Conservation (phyloP, 1,284 basidiomycete genomes). For the Fomitopsis pinicola region DNA sequence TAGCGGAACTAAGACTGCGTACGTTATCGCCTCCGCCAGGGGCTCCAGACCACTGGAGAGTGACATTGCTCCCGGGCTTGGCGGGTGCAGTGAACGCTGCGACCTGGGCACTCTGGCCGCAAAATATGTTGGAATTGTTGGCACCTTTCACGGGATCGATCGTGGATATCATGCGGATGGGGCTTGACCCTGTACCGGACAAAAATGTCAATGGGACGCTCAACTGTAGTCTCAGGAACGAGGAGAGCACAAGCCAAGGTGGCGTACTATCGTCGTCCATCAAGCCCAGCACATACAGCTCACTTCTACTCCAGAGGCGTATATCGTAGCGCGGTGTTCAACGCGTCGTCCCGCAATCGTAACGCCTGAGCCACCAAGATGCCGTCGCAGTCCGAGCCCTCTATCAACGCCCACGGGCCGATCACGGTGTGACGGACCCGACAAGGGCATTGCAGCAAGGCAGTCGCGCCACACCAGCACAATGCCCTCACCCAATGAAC, state of each 20-base stretch:
- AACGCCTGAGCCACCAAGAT: no score
- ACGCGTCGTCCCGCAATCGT: no score
- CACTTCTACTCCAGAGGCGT: no score
- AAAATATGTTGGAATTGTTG: conserved; percentile 53
- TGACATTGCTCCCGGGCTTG: conserved; percentile 58
- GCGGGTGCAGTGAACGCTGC: conserved; percentile 52
- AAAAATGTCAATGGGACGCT: no score
- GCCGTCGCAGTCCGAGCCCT: no score
- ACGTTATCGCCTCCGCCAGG: conserved; percentile 38
- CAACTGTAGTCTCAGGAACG: no score
- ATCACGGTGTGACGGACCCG: not conserved
- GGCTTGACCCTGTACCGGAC: conserved; percentile 26
- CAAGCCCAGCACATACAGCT: no score
- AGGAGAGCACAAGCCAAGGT: no score
- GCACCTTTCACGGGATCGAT: conserved; percentile 63
- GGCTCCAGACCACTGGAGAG: conserved; percentile 57
- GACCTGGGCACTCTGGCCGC: conserved; percentile 52
- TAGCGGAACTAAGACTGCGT: conserved; percentile 21
- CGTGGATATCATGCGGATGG: conserved; percentile 56
- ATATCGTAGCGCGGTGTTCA: no score
- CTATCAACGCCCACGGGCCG: no score
- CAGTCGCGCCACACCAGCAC: no score
- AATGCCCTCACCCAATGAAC: not conserved
- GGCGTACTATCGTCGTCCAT: no score
- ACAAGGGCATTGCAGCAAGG: not conserved